Evolutionary conservation across 306 rosid genomes (phyloP), one percentile per base, ranked within the genome.

Genomic region (Prunus davidiana): DNA sequence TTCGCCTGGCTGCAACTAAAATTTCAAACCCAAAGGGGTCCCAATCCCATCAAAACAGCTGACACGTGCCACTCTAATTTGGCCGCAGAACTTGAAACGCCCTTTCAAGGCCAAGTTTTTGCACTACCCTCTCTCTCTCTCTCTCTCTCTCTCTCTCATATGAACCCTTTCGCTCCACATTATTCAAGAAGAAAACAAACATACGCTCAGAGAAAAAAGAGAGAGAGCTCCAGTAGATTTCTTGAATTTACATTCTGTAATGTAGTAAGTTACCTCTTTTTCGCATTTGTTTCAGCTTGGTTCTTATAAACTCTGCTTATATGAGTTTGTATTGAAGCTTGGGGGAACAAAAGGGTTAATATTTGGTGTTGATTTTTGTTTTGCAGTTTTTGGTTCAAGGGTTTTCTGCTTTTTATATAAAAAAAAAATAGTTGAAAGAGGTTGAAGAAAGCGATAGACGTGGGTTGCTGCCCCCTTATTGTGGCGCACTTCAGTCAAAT

Each of bases 401-500:
- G 67, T 75, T 64, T 75, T 25, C 2, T 22, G 43, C 50, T 71
- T 32, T 27, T 51, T 55, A 2, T 27, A 27, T 69, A 74, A 61
- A 34, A 1, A 1, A 68, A 73, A 54, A 38, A 45, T 20, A 78
- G 72, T 75, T 41, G 72, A 83, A 67, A 69, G 38, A 58, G 76
- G 70, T 77, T 66, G 69, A 78, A 83, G 85, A 77, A 77, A 74
- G 84, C 85, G 85, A 89, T 79, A 83, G 88, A 85, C 80, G 91
- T 77, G 91, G 90, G 90, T 69, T 82, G 16, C 25, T 93, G 96
- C 91, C 88, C 84, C 93, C 90, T 84, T 82, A 74, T 82, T 73
- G 94, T 61, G 89, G 92, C 79, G 88, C 96, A 91, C 12, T 32
- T 85, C 69, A 81, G 97, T 91, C 98, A 94, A 94, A 83, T 73